phyloP scores from a whole-genome alignment of 139 green algal genomes.

The Axilococcus clingmanii region DNA sequence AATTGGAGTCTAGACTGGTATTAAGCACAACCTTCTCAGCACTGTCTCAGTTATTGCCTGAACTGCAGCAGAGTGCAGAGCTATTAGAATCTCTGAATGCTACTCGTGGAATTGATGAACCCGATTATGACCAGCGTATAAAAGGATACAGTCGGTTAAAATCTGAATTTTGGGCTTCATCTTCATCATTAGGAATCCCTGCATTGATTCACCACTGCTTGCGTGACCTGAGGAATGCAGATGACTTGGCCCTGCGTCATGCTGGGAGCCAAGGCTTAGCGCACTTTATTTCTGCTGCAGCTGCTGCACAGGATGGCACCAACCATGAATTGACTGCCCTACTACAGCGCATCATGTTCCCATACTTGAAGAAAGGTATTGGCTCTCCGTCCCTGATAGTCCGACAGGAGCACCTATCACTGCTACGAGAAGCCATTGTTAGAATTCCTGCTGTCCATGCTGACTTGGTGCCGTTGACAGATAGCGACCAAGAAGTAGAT shows the following conservation, averaged over 20 bases:
- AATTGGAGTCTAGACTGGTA: constrained; percentile 28
- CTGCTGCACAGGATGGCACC: not conserved
- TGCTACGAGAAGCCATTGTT: constrained; percentile 47
- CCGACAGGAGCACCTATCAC: constrained; percentile 58
- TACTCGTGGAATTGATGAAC: constrained; percentile 48
- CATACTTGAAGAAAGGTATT: constrained; percentile 42
- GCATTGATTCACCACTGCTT: constrained; percentile 50
- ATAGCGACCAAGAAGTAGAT: constrained; percentile 54
- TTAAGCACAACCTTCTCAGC: constrained; percentile 30
- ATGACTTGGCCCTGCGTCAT: constrained; percentile 54
- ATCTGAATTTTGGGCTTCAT: constrained; percentile 25
- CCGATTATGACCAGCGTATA: constrained; percentile 60
- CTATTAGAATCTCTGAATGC: constrained; percentile 38
- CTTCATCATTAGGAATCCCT: constrained; percentile 25
- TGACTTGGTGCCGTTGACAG: constrained; percentile 40
- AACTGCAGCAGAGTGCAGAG: constrained; percentile 10
- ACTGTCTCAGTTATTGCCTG: constrained; percentile 30
- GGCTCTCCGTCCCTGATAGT: constrained; percentile 37
- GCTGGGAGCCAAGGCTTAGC: constrained; percentile 40
- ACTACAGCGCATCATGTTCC: constrained; percentile 39
- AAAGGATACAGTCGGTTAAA: constrained; percentile 42
- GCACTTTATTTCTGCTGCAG: constrained; percentile 24
- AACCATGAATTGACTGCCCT: constrained; percentile 13
- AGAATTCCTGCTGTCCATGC: constrained; percentile 34
- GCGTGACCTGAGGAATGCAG: constrained; percentile 46